These are phyloP conservation scores for Scleroderma bovista DNA, from an alignment of 768 basidiomycete genomes.

Conservation along the genomic window DNA sequence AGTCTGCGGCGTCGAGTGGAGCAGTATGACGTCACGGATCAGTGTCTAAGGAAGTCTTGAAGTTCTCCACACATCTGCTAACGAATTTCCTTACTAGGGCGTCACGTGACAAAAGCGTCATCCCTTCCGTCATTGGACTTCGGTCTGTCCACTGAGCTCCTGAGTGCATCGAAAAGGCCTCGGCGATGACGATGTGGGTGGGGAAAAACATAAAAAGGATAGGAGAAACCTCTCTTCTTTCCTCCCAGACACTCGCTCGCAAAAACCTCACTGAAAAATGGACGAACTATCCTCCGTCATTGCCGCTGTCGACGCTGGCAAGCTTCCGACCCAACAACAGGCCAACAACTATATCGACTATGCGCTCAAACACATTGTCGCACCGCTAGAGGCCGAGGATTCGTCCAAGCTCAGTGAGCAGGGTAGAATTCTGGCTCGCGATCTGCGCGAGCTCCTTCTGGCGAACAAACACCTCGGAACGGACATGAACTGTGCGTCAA, in stretches of 20 bases:
- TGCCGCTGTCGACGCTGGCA: constrained; percentile 67
- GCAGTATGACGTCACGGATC: too few relatives aligned
- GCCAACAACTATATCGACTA: constrained; percentile 48
- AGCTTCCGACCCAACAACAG: constrained; percentile 61
- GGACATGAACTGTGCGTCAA: constrained; percentile 52
- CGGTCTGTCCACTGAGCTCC: too few relatives aligned
- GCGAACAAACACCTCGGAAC: constrained; percentile 50
- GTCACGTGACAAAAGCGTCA: neutral
- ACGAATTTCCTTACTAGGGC: too few relatives aligned
- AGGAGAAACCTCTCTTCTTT: neutral
- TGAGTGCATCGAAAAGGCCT: too few relatives aligned
- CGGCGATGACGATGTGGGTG: neutral
- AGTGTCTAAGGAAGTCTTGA: too few relatives aligned
- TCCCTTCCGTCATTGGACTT: neutral
- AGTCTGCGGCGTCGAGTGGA: too few relatives aligned
- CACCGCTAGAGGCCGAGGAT: constrained; percentile 37
- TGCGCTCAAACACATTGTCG: constrained; percentile 44
- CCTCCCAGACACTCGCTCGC: neutral
- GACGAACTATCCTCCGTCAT: constrained; percentile 56
- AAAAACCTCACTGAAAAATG: constrained; percentile 36
- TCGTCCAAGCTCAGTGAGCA: constrained; percentile 46
- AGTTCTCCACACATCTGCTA: too few relatives aligned
- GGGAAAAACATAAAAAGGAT: neutral
- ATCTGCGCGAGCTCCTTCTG: constrained; percentile 46
- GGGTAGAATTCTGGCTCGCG: constrained; percentile 46